Base-by-base conservation (phyloP, 2,329 filamentous ascomycete genomes). In the Paecilomyces formosus region DNA sequence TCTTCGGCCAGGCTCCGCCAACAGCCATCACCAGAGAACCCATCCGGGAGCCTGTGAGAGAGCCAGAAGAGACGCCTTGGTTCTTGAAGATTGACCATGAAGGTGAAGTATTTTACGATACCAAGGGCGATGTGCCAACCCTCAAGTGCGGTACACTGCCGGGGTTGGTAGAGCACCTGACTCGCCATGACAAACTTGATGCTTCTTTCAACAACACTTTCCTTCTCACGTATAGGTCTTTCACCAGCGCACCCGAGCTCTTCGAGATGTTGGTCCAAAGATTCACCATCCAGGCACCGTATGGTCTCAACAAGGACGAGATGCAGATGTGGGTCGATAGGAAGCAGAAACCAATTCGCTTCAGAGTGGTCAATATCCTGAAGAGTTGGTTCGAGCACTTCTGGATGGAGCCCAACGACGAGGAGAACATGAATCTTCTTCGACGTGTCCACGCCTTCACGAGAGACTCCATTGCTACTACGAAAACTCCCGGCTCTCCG, bases 371-470 rank as follows among this genome's bases (percentile, higher is more conserved):
- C 63, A 99, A 97, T 69, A 97, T 97, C 63, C 79, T 99, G 54
- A 97, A 97, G 81, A 95, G 86, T 75, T 99, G 94, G 94, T 94
- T 99, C 65, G 94, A 97, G 71, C 92, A 89, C 66, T 97, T 94
- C 74, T 99, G 94, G 94, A 97, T 97, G 92, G 94, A 99, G 71
- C 89, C 92, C 54, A 87, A 88, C 62, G 92, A 95, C 88, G 53
- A 90, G 86, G 72, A 90, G 54, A 95, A 91, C 30, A 90, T 88
- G 73, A 85, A 91, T 64, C 81, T 99, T 49, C 90, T 99, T 63
- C 87, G 91, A 60, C 87, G 92, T 64, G 91, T 97, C 9, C 92
- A 92, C 76, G 86, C 86, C 28, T 99, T 99, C 72, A 93, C 92
- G 2, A 89, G 89, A 66, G 92, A 96, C 65, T 92, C 90, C 0